Base-by-base conservation (phyloP, 352 stramenopile species). In the Blastocystis sp. region DNA sequence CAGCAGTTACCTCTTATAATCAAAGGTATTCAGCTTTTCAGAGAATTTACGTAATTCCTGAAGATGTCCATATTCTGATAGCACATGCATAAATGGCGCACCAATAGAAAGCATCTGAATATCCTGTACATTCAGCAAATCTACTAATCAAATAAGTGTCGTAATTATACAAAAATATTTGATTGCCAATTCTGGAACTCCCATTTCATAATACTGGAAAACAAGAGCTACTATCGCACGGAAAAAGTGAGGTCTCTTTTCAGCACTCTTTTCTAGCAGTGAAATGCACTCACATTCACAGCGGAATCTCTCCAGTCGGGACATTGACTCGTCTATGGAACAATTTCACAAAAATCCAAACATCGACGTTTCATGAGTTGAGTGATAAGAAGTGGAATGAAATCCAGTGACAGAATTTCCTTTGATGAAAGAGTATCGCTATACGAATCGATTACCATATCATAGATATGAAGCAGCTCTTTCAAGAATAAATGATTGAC, bases 391-490 rank as follows among this genome's bases (percentile, higher is more conserved):
- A 81, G 37, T 30, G 70, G 70, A 65, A 81, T 81, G 26, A n/a
- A 59, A 56, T 81, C 41, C 70, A 81, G 39, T n/a, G 43, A 37
- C 0, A 81, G 16, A 7, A 81, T 39, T 9, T 81, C 70, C 39
- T 81, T 81, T 13, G 70, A 65, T 11, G 50, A n/a, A 7, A 64
- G n/a, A 4, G 70, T 64, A 30, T 81, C 70, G 2, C 11, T 39
- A 41, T 81, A 81, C n/a, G 47, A 20, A 30, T 39, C 13, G 18
- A 81, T 24, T 47, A 64, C 54, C 13, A 56, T 37, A 37, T 26
- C 39, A 30, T 81, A 81, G 26, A 81, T 81, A 37, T 64, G 70
- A 56, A 59, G 43, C 70, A 81, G 45, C 39, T 81, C 70, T 18
- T 43, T 66, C 45, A 81, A 26, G 65, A 81, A 81, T 11, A 24